These are phyloP conservation scores for Podospora anserina DNA, from an alignment of 495 filamentous ascomycete genomes.

Conservation along the genomic window DNA sequence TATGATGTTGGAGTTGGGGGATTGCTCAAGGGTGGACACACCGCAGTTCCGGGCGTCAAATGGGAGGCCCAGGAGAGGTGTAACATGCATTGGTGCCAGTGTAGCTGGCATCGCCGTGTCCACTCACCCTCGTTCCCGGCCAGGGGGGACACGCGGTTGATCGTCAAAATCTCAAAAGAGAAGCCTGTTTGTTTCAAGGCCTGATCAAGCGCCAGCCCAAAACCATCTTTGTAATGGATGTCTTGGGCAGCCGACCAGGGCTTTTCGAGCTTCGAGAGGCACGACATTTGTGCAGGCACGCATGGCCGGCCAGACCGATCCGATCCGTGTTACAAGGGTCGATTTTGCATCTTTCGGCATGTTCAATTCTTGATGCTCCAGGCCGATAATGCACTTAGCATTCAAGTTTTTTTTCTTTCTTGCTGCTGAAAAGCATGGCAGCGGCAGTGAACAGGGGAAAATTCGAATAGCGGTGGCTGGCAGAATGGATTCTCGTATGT, in stretches of 20 bases:
- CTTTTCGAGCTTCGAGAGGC: no score
- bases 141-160: background rate
- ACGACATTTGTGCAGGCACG: background rate
- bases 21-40: slow-evolving; percentile 4
- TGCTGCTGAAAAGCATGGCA: background rate
- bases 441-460: background rate
- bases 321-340: background rate
- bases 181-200: background rate
- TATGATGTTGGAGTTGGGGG: background rate
- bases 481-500: background rate
- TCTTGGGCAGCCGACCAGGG: background rate
- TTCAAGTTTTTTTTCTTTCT: background rate
- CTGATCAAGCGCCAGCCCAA: background rate
- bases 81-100: background rate
- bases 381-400: background rate
- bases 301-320: background rate
- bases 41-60: slow-evolving; percentile 12
- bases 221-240: background rate
- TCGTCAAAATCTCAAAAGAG: background rate
- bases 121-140: background rate
- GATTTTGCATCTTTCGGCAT: background rate
- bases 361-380: background rate
- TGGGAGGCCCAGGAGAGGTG: background rate
- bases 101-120: background rate
- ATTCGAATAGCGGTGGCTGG: background rate